Evolutionary conservation across 257 asterid species (phyloP).

Genomic region (Nicotiana tabacum): DNA sequence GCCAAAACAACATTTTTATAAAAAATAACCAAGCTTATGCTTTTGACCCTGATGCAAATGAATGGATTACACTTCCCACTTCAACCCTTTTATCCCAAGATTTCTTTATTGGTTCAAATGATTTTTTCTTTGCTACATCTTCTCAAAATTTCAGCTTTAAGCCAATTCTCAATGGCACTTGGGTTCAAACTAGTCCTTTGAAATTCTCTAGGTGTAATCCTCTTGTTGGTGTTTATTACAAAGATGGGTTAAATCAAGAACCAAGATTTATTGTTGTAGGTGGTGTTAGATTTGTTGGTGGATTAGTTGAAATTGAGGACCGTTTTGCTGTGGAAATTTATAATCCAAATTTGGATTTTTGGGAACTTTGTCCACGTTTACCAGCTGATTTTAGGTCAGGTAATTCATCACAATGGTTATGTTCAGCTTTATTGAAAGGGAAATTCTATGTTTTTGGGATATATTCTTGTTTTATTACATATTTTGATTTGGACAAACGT

Average conservation of each 20-base stretch:
- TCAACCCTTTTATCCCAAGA: not conserved
- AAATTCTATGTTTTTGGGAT: conserved; percentile 26
- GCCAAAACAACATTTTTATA: conserved; percentile 1
- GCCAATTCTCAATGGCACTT: conserved; percentile 5
- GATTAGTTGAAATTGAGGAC: conserved; percentile 9
- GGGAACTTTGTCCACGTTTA: conserved; percentile 25
- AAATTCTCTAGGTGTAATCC: conserved; percentile 16
- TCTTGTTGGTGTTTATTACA: conserved; percentile 14
- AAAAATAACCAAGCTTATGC: conserved; percentile 21
- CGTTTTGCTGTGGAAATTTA: conserved; percentile 24
- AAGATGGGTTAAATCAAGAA: not conserved
- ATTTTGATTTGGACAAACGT: conserved; percentile 21
- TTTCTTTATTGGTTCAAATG: conserved; percentile 17
- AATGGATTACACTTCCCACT: conserved; percentile 27
- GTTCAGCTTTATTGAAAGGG: conserved; percentile 19
- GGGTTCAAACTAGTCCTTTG: conserved; percentile 22
- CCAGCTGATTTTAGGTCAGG: conserved; percentile 22
- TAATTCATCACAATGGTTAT: conserved; percentile 11
- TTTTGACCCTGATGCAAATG: conserved; percentile 25
- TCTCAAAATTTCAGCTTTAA: conserved; percentile 16
- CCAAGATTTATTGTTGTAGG: conserved; percentile 23
- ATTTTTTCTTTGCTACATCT: conserved; percentile 21
- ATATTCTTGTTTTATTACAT: conserved; percentile 24
- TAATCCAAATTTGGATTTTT: conserved; percentile 18
- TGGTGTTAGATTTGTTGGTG: conserved; percentile 16